Percentiles rank a stretch among this genome's conserved stretches.
Evolutionary conservation across 164 flowering plant genomes (phyloP).

Genomic region (Buxus sempervirens): DNA sequence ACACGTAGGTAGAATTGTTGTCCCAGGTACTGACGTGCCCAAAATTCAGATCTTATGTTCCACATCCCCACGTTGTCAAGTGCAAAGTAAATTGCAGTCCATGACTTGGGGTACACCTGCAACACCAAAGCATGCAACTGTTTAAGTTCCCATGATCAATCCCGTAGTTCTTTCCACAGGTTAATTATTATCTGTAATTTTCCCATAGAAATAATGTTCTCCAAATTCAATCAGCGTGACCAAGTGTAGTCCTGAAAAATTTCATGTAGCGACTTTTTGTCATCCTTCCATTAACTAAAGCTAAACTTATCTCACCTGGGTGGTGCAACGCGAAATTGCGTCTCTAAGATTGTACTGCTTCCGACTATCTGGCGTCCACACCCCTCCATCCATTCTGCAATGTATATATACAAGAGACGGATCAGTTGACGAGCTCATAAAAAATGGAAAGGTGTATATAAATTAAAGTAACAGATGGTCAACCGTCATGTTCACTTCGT

Average conservation of each 20-base stretch:
- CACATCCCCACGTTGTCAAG: slow-evolving; percentile 93
- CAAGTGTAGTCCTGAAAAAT: no score
- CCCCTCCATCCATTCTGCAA: slow-evolving; percentile 76
- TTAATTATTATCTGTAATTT: no score
- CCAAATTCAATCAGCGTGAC: no score
- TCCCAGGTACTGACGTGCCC: slow-evolving; percentile 81
- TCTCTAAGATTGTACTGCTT: slow-evolving; percentile 64
- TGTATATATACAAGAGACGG: neutral
- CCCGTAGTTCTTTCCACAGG: no score
- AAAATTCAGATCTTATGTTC: slow-evolving; percentile 69
- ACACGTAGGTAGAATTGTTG: slow-evolving; percentile 80
- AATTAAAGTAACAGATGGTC: no score
- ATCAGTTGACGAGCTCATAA: neutral
- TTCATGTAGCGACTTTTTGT: no score
- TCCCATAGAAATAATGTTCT: no score
- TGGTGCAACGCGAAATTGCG: slow-evolving; percentile 61
- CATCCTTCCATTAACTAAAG: no score
- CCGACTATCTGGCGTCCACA: slow-evolving; percentile 56
- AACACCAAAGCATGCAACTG: slow-evolving; percentile 1
- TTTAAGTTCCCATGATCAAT: no score
- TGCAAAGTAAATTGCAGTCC: slow-evolving; percentile 74
- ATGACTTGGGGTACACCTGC: slow-evolving; percentile 88
- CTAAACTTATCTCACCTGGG: slow-evolving; percentile 43
- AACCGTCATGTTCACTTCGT: no score
- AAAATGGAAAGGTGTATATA: no score